Base-by-base conservation (phyloP, 208 protist species). In the Leishmania aethiopica region DNA sequence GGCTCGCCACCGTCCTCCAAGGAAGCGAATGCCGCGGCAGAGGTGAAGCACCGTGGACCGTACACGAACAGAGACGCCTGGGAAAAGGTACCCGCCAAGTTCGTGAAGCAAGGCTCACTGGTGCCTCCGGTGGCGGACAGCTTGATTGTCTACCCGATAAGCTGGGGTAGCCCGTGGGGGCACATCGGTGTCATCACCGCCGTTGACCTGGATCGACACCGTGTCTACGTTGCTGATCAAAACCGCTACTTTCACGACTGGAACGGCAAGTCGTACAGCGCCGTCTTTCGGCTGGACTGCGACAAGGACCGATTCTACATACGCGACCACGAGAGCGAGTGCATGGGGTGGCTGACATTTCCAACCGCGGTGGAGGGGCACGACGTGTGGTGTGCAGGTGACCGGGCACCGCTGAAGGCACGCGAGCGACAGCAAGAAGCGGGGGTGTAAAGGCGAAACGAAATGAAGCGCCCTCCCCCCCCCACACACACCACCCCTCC, bases 141-240 rank as follows among this genome's bases (percentile, higher is more conserved):
- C 77, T 88, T 97, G 25, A 95, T 97, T 83, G 82, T 97, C 28
- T 97, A 97, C 81, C 92, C 94, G 8, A 89, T 89, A 60, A 90
- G 81, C 64, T 84, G 42, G 55, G 83, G 89, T 42, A 97, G 91
- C 75, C 84, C 90, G 51, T 90, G 87, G 78, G 94, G 94, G 0
- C 94, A 97, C 84, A 93, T 97, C 82, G 94, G 92, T 28, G 92
- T 97, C 80, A 97, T 97, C 77, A 91, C 89, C 15, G 74, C 88
- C 7, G 91, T 96, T 35, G 90, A 90, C 62, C 32, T 87, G 0
- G 78, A 79, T 25, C 64, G 37, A 11, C 22, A 66, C 3, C 71
- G 86, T 13, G 92, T 95, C 13, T 89, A 86, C 74, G 88, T 95
- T 51, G 92, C 94, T 1, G 94, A 97, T 76, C 92, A 95, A 83